Evolutionary conservation across 352 stramenopile species (phyloP).

Genomic region (Aphanomyces cochlioides): DNA sequence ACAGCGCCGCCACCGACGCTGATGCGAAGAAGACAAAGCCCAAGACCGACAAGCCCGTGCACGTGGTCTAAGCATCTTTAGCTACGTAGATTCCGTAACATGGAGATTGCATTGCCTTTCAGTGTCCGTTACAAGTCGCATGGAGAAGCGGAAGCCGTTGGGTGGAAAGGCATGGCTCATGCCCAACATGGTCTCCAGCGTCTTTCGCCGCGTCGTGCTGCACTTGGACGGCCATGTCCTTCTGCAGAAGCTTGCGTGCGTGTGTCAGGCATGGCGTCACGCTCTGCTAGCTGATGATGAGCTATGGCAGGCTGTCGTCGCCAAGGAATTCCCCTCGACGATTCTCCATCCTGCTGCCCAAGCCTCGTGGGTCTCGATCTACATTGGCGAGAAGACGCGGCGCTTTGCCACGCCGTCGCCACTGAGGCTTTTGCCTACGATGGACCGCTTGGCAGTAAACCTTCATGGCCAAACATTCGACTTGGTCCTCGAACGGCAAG

Average conservation of each 20-base stretch:
- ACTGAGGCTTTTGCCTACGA: not conserved
- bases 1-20: conserved; percentile 13
- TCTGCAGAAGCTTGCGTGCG: not conserved
- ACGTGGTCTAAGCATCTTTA: conserved; percentile 26
- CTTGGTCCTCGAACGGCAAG: not conserved
- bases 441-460: not conserved
- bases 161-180: not conserved
- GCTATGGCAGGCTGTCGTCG: not conserved
- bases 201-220: not conserved
- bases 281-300: not conserved
- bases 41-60: conserved; percentile 18
- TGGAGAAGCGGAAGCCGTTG: not conserved
- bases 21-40: conserved; percentile 5
- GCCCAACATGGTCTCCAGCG: conserved; percentile 1
- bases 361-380: conserved; percentile 1
- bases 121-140: not conserved
- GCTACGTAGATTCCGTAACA: not conserved
- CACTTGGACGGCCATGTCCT: not conserved
- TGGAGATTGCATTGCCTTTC: not conserved
- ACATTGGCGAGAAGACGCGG: not conserved
- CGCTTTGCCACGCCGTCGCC: not conserved
- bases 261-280: conserved; percentile 5
- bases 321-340: not conserved
- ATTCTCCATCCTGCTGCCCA: not conserved
- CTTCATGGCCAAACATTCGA: not conserved